A percentile compares a stretch with the other conserved stretches of the same genome.
Evolutionary conservation across 2,329 filamentous ascomycete genomes (phyloP).

Genomic region (Fusarium sp.): DNA sequence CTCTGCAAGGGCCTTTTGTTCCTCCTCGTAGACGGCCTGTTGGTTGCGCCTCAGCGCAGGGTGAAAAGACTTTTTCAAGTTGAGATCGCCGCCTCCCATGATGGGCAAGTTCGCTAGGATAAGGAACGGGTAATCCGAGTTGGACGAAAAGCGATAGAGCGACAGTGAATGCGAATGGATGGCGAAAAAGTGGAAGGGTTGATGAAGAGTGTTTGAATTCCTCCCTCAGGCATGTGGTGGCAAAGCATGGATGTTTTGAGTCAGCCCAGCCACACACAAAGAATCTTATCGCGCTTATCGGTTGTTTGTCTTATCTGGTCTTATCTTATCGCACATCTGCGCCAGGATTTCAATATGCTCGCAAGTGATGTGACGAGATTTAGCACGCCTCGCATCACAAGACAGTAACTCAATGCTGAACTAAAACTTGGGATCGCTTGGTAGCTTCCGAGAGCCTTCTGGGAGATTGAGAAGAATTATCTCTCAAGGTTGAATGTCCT

Average conservation of each 20-base stretch:
- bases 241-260: slow-evolving; percentile 20
- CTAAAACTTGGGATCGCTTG: background rate
- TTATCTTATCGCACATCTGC: background rate
- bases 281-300: slow-evolving; percentile 28
- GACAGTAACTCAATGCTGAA: background rate
- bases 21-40: slow-evolving; percentile 88
- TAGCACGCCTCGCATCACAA: background rate
- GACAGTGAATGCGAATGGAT: slow-evolving; percentile 17
- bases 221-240: slow-evolving; percentile 31
- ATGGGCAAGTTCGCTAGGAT: slow-evolving; percentile 51
- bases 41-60: slow-evolving; percentile 92
- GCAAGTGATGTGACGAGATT: background rate
- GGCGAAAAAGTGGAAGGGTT: background rate
- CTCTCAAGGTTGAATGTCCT: background rate
- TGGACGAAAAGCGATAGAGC: background rate
- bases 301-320: background rate
- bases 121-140: slow-evolving; percentile 15
- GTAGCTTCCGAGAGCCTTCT: background rate
- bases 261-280: slow-evolving; percentile 30
- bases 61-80: slow-evolving; percentile 96
- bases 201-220: slow-evolving; percentile 3
- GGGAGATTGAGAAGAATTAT: background rate
- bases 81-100: slow-evolving; percentile 95
- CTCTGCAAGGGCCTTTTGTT: slow-evolving; percentile 92
- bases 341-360: background rate